Conservation (phyloP, 176 grass and related monocot genomes). For the Saccharum spontaneum region DNA sequence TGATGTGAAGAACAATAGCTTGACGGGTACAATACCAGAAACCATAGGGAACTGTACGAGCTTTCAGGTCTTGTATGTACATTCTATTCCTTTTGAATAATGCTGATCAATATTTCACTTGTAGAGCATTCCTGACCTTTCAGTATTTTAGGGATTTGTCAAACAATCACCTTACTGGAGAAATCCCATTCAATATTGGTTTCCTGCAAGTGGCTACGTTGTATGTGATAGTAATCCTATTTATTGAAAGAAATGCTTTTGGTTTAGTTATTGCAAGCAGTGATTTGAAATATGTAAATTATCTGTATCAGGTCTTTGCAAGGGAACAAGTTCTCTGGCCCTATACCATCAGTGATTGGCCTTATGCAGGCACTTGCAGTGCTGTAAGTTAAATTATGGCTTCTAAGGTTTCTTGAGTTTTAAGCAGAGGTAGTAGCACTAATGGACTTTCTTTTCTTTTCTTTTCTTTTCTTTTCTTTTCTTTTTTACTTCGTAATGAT, state of each 20-base stretch:
- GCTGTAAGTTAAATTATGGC: constrained; percentile 56
- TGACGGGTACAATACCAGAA: constrained; percentile 81
- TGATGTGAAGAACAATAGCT: constrained; percentile 95
- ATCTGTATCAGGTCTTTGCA: constrained; percentile 76
- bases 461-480: not conserved
- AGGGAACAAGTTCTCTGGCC: constrained; percentile 88
- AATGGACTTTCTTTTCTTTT: not conserved
- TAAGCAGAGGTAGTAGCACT: not conserved
- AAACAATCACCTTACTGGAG: constrained; percentile 73
- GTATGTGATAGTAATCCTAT: constrained; percentile 47
- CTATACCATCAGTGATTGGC: constrained; percentile 90
- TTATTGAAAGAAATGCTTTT: not conserved
- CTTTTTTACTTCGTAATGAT: constrained; percentile 2
- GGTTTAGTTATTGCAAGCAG: not conserved
- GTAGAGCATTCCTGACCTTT: not conserved
- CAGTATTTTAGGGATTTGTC: constrained; percentile 77
- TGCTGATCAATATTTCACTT: not conserved
- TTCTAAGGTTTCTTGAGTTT: constrained; percentile 16
- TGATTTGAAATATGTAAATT: constrained; percentile 16
- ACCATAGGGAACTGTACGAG: constrained; percentile 93
- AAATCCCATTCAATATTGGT: constrained; percentile 97
- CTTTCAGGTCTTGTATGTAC: constrained; percentile 98
- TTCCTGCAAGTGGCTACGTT: constrained; percentile 96
- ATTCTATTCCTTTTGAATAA: not conserved
- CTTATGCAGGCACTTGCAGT: constrained; percentile 98